Conservation (phyloP, 2,329 filamentous ascomycete genomes). For the Aspergillus melleus region DNA sequence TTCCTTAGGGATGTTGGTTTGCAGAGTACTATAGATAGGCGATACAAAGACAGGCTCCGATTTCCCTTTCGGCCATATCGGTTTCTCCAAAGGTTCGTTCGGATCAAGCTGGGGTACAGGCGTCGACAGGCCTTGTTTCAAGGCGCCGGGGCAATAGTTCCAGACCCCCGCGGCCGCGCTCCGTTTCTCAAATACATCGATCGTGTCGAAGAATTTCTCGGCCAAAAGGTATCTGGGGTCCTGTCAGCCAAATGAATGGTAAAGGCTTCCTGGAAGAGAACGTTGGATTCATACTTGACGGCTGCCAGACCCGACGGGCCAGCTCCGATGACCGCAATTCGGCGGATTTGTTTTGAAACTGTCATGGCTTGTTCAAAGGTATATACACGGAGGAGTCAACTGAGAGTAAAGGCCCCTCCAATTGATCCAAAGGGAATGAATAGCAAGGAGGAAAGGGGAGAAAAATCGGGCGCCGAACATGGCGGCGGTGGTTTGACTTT, state of each 20-base stretch:
- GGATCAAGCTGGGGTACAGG: slow-evolving; percentile 68
- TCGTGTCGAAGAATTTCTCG: slow-evolving; percentile 66
- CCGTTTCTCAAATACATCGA: slow-evolving; percentile 82
- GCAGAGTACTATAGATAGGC: slow-evolving; percentile 76
- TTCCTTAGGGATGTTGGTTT: slow-evolving; percentile 81
- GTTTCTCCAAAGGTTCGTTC: slow-evolving; percentile 61
- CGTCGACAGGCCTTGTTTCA: slow-evolving; percentile 44
- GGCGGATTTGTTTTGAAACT: slow-evolving; percentile 26
- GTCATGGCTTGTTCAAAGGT: slow-evolving; percentile 18
- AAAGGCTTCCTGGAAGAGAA: neutral
- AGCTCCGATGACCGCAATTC: slow-evolving; percentile 76
- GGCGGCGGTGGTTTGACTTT: neutral
- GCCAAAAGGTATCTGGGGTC: slow-evolving; percentile 64
- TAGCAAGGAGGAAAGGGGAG: neutral
- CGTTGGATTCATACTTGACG: slow-evolving; percentile 58
- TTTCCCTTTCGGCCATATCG: slow-evolving; percentile 49
- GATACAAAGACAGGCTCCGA: slow-evolving; percentile 67
- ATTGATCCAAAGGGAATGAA: neutral
- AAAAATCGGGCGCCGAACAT: neutral
- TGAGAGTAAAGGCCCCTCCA: neutral
- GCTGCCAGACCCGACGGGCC: slow-evolving; percentile 77
- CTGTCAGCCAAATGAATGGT: slow-evolving; percentile 18
- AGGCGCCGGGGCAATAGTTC: slow-evolving; percentile 66
- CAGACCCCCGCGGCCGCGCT: slow-evolving; percentile 77
- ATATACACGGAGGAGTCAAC: neutral